Evolutionary conservation across 2,329 filamentous ascomycete species (phyloP), one percentile per base, ranked within the genome.

Genomic region (Trichoderma gracile): DNA sequence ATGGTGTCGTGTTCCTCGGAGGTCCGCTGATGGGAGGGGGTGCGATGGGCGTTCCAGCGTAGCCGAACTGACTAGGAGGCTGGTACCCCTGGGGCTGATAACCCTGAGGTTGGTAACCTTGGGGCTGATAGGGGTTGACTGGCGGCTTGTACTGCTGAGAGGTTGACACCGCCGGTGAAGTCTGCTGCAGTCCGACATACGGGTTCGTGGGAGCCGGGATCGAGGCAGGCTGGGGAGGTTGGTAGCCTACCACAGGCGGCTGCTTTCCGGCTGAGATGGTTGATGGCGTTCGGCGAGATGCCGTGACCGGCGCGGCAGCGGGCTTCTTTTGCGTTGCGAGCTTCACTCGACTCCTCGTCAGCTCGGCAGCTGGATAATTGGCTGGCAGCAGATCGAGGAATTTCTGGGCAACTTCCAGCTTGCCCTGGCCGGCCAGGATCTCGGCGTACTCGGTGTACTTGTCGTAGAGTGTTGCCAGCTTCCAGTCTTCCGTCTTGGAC

Each of bases 391-490:
- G 86, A 73, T 93, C 87, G 46, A 99, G 86, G 73, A 99, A 99
- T 76, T 91, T 93, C 78, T 97, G 90, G 5, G 95, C 96, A 70
- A 93, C 86, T 38, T 87, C 83, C 61, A 99, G 81, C 71, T 96
- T 91, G 14, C 96, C 95, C 73, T 97, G 92, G 7, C 92, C 88
- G 53, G 95, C 93, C 64, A 96, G 87, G 69, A 99, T 93, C 74
- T 99, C 94, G 15, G 95, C 94, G 75, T 98, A 99, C 78, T 99
- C 95, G 30, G 91, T 89, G 74, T 99, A 99, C 78, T 97, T 97
- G 75, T 93, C 89, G 77, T 99, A 99, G 60, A 99, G 81, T 2
- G 89, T 83, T 43, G 88, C 85, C 66, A 99, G 86, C 79, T 96
- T 97, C 94, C 94, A 99, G 70, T 89, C 91, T 1, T 88, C 88